Conservation (phyloP, 2,329 filamentous ascomycete species). For the Biscogniauxia marginata region DNA sequence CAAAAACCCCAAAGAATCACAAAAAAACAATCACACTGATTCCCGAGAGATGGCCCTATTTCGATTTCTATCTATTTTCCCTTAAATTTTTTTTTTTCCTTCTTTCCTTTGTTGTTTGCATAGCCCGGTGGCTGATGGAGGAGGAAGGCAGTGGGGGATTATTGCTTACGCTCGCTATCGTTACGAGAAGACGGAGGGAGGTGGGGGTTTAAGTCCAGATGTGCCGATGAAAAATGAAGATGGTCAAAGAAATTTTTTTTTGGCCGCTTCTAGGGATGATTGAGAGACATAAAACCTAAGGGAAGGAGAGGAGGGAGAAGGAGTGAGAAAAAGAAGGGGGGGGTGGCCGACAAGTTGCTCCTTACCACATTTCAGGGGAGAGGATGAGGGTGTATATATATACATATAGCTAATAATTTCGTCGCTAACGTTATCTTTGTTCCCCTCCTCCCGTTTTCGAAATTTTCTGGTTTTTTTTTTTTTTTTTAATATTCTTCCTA, state of each 20-base stretch:
- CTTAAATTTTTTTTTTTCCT: conserved; percentile 2
- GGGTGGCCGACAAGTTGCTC: too few species aligned
- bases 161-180: not conserved
- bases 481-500: too few species aligned
- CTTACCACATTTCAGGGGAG: too few species aligned
- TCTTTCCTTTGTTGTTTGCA: conserved; percentile 17
- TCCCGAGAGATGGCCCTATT: not conserved
- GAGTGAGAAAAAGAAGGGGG: not conserved
- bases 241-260: not conserved
- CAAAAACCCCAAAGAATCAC: not conserved
- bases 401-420: too few species aligned
- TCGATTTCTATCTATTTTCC: not conserved
- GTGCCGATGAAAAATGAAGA: too few species aligned
- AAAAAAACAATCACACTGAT: not conserved
- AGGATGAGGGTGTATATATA: too few species aligned
- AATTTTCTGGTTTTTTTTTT: too few species aligned
- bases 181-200: not conserved
- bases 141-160: not conserved
- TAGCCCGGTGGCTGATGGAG: not conserved
- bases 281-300: not conserved
- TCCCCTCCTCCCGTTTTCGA: too few species aligned
- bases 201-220: too few species aligned
- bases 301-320: not conserved
- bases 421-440: too few species aligned
- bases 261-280: not conserved